Percentiles rank a stretch among this genome's conserved stretches.
Evolutionary conservation across 2,329 filamentous ascomycete genomes (phyloP).

Genomic region (Thelonectria discophora): DNA sequence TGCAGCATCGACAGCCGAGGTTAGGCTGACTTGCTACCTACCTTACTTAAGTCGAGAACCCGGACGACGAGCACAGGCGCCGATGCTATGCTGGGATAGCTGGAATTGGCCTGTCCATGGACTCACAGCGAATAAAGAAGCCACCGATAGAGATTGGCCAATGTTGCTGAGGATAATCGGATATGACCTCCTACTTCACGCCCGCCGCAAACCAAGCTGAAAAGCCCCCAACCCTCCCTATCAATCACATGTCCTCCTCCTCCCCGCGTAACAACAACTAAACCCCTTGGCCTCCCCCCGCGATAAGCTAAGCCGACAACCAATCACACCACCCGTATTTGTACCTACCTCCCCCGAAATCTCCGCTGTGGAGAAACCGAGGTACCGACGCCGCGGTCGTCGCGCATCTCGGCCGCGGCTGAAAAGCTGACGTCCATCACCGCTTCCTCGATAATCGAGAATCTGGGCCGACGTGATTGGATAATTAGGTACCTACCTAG

Average conservation of each 20-base stretch:
- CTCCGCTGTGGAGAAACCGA: conserved; percentile 25
- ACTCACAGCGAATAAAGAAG: too few relatives aligned
- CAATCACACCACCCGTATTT: conserved; percentile 23
- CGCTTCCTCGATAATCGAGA: neutral
- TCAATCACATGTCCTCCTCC: neutral
- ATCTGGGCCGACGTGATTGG: neutral
- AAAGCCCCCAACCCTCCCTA: neutral
- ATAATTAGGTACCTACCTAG: too few relatives aligned
- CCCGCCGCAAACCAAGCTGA: neutral
- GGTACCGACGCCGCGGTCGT: conserved; percentile 25
- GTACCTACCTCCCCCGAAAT: neutral
- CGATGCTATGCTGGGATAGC: neutral
- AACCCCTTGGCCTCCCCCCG: conserved; percentile 12
- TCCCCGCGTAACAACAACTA: neutral
- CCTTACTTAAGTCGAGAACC: neutral
- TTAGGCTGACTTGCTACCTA: neutral
- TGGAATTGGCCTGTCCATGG: neutral
- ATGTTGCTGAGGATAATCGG: too few relatives aligned
- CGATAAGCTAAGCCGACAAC: conserved; percentile 13
- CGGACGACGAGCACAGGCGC: neutral
- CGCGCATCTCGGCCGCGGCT: conserved; percentile 7
- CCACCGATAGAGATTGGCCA: too few relatives aligned
- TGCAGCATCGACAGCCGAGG: neutral
- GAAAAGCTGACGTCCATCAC: neutral
- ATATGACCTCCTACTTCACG: neutral